phyloP scores from a whole-genome alignment of 2,329 filamentous ascomycete species.

The Coccinonectria pachysandricola region DNA sequence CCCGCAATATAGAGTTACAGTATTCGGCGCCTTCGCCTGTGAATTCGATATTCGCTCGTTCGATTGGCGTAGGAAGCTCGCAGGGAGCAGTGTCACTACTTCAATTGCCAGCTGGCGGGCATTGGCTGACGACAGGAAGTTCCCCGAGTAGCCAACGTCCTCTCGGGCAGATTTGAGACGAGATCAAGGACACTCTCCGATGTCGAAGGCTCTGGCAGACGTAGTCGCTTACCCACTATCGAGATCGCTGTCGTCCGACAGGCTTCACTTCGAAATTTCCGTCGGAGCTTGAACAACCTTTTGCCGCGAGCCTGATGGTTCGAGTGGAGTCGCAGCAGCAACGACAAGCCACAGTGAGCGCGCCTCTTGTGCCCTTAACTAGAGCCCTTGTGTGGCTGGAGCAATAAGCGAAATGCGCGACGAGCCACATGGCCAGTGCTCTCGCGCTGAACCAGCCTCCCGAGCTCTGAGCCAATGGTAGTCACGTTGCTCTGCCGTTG shows the following conservation, averaged over 20 bases:
- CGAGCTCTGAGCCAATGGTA: conserved; percentile 31
- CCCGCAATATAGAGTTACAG: no score
- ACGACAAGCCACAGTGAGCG: no score
- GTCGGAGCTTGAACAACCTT: conserved; percentile 18
- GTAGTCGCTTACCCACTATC: conserved; percentile 10
- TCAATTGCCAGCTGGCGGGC: conserved; percentile 2
- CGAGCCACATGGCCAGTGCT: conserved; percentile 19
- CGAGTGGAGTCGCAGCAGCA: no score
- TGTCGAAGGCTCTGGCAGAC: conserved; percentile 8
- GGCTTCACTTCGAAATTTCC: conserved; percentile 16
- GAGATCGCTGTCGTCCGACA: conserved; percentile 7
- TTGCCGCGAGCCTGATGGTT: conserved; percentile 8
- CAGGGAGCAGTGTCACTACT: no score
- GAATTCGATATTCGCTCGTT: conserved; percentile 9
- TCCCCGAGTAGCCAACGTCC: conserved; percentile 4
- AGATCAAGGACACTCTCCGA: conserved; percentile 5
- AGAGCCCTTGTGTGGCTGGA: no score
- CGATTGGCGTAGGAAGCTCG: no score
- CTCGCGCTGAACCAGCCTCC: conserved; percentile 9
- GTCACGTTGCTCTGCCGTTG: conserved; percentile 46
- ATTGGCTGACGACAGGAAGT: conserved; percentile 6
- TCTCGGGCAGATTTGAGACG: conserved; percentile 4
- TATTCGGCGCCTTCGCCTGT: conserved; percentile 7
- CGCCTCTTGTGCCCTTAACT: no score
- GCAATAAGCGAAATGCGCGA: conserved; percentile 13